Base-by-base conservation (phyloP, 805 yeast genomes). In the Tetrapisispora pingtungensis region DNA sequence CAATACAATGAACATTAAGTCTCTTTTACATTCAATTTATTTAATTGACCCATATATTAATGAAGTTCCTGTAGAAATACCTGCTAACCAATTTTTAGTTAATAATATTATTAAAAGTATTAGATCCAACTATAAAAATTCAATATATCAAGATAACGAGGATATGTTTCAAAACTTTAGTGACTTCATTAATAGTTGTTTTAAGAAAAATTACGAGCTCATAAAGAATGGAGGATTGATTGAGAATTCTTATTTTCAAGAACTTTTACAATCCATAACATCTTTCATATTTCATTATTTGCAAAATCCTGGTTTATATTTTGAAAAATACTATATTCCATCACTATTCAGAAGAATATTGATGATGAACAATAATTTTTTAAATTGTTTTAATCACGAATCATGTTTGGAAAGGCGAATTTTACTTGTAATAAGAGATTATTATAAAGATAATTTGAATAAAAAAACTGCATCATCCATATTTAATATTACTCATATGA, bases 261-360 rank as follows among this genome's bases (percentile, higher is more conserved):
- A 27, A 13, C 3, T 37, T 1, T 17, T 17, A 12, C 13, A 6
- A 12, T 40, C 42, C 3, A 4, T 33, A 10, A 6, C 13, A 12
- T 24, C 42, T 4, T 40, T 22, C 14, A 33, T 40, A 2, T 10
- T 30, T 1, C 10, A 17, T 26, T 40, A 40, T 18, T 14, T 40
- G 10, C 24, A 10, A 10, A 4, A 22, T 7, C 33, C 32, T 7
- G 42, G 19, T 32, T 7, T 20, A 24, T 40, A 22, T 26, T 40
- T 40, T 8, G 18, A 26, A n/a, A 33, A 40, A 3, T 40, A 40
- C 17, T 40, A 40, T 32, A 10, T 32, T 7, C 42, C 42, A 32
- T 22, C 37, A 12, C 13, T 40, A 17, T 40, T 40, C 18, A 22
- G 42, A 40, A 22, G 42, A 26, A 26, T 40, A 5, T 6, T 40